Conservation (phyloP, 2,329 filamentous ascomycete genomes). For the Trichoderma cornu-damae region DNA sequence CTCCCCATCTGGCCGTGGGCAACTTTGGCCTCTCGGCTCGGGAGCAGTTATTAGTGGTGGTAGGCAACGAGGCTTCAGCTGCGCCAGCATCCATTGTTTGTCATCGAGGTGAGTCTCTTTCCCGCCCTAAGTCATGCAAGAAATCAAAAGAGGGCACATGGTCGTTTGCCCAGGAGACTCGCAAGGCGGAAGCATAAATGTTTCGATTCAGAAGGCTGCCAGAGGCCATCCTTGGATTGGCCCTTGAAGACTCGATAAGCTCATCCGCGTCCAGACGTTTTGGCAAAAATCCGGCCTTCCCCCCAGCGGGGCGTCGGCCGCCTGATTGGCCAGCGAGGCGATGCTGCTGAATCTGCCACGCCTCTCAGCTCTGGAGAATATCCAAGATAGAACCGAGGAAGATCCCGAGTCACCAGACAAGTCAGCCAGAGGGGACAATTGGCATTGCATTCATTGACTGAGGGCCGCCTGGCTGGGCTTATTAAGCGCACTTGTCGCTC, state of each 20-base stretch:
- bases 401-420: not conserved
- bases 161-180: not conserved
- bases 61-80: not conserved
- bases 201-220: slow-evolving; percentile 15
- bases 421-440: not conserved
- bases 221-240: not conserved
- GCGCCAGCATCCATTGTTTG: slow-evolving; percentile 4
- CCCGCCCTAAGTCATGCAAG: slow-evolving; percentile 12
- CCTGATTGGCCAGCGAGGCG: slow-evolving; percentile 6
- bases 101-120: not conserved
- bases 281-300: slow-evolving; percentile 17
- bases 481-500: not conserved
- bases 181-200: not conserved
- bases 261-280: slow-evolving; percentile 17
- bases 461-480: not conserved
- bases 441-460: not conserved
- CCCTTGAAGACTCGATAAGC: slow-evolving; percentile 4
- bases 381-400: not conserved
- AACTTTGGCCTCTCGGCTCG: slow-evolving; percentile 28
- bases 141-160: slow-evolving; percentile 14
- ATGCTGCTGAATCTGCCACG: slow-evolving; percentile 2
- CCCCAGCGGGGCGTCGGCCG: not conserved
- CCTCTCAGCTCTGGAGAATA: slow-evolving; percentile 9
- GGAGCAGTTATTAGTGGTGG: slow-evolving; percentile 15
- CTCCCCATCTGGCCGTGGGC: slow-evolving; percentile 44